Base-by-base conservation (phyloP, 768 basidiomycete species). In the Pleurotus ostreatus region DNA sequence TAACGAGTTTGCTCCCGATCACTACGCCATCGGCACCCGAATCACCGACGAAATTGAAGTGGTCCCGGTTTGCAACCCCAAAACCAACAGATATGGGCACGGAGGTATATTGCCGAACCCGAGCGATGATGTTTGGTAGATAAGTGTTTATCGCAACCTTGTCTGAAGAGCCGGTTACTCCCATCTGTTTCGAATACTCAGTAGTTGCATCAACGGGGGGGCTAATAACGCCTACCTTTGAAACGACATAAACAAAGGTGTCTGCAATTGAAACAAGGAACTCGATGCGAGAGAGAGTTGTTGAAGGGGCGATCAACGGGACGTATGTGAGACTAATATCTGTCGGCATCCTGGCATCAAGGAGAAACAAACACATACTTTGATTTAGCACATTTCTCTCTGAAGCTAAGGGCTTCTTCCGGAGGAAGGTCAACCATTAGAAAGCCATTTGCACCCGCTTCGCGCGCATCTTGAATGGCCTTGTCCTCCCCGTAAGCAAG, bases 361-460 rank as follows among this genome's bases (percentile, higher is more conserved):
- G 30, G 23, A 34, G 61, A 30, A 16, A 4, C 48, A 23, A 49
- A 13, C 22, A 78, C 91, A 63, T 65, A 97, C 96, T 84, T 82
- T 38, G 85, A 78, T 58, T 78, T 83, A 15, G 81, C 78, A 70
- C 97, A 98, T 67, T 95, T 92, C 63, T 88, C 82, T 39, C 95
- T 83, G 79, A 99, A 98, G 22, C 79, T 73, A 60, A 95, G 74
- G 26, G 97, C 95, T 70, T 99, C 97, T 72, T 98, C 95, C 12
- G 97, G 97, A 34, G 97, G 97, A 25, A 98, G 84, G 68, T 99
- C 97, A 22, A 98, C 95, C 74, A 99, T 85, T 62, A 98, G 95
- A 67, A 94, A 99, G 1, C 97, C 97, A 69, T 96, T 98, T 0
- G 93, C 97, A 13, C 96, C 96, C 15, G 93, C 94, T 56, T 86